Evolutionary conservation across 257 asterid genomes (phyloP).

Genomic region (Solanum arcanum): DNA sequence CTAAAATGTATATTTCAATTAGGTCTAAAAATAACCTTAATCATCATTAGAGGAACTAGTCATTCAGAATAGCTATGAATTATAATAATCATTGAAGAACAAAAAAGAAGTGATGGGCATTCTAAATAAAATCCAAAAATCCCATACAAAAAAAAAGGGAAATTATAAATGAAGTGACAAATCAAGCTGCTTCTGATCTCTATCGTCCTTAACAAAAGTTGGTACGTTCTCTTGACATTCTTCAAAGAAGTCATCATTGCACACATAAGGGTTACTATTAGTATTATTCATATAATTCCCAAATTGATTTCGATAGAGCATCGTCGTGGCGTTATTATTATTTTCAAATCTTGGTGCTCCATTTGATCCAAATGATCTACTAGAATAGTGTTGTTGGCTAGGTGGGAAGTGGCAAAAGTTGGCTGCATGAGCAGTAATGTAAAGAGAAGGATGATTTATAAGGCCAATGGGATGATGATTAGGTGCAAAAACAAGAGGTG

Average conservation of each 20-base stretch:
- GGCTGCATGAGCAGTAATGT: slow-evolving; percentile 46
- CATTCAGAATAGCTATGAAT: not conserved
- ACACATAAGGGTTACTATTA: not conserved
- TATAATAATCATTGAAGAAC: not conserved
- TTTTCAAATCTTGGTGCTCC: slow-evolving; percentile 36
- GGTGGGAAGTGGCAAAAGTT: slow-evolving; percentile 24
- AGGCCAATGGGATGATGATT: slow-evolving; percentile 33
- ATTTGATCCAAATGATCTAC: slow-evolving; percentile 13
- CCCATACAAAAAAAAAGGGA: not conserved
- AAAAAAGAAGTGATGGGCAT: not conserved
- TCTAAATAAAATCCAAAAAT: not conserved
- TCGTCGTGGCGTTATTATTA: not conserved
- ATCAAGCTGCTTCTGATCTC: slow-evolving; percentile 55
- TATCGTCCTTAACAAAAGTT: not conserved
- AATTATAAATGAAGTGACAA: slow-evolving; percentile 73
- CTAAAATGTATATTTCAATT: not conserved
- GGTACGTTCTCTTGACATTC: not conserved
- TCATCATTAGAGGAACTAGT: not conserved
- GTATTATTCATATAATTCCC: slow-evolving; percentile 17
- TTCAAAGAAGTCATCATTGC: slow-evolving; percentile 11
- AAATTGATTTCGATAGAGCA: not conserved
- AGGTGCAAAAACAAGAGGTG: slow-evolving; percentile 39
- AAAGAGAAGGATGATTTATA: slow-evolving; percentile 34
- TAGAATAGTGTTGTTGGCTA: not conserved
- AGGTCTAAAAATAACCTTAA: not conserved